Evolutionary conservation across 495 filamentous ascomycete genomes (phyloP), one percentile per base, ranked within the genome.

Genomic region (Oleoguttula mirabilis): DNA sequence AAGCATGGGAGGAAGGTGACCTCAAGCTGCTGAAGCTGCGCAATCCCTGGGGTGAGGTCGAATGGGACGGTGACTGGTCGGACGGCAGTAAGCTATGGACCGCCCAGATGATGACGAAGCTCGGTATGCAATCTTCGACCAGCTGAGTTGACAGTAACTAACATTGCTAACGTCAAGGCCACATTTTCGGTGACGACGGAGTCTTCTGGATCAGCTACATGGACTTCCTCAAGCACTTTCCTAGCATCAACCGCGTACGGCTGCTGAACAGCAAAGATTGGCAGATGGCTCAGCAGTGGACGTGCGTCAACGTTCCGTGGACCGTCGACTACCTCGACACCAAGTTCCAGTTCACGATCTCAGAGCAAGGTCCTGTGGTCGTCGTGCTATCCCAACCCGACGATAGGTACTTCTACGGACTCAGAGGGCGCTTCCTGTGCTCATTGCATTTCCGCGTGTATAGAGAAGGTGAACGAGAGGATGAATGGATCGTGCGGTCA

Each of bases 11-110:
- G 53, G 80, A 4, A 50, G 82, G 45, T 1, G 45, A 52, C 17
- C 30, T 48, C 69, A 36, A 82, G 21, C 67, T 95, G 24, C 64
- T 94, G 10, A 70, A 84, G 45, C 55, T 94, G 21, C 73, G 82
- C 32, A 94, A 95, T 50, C 88, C 88, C 0, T 94, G 87, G 87
- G 88, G 88, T 81, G 76, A 66, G 10, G 81, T 82, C 4, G 62
- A 84, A 3, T 92, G 86, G 61, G 53, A 47, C 10, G 60, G 62
- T 12, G 51, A 50, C n/a, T 64, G 62, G 62, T 48, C 45, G 12
- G 84, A 93, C 54, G 86, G 88, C 15, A 87, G 81, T 7, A 84
- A 87, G 53, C 79, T 94, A 60, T 95, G 88, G 84, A 94, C 85
- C 1, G 65, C 83, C 0, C 78, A 92, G 54, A 92, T 84, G 84